Evolutionary conservation across 2,329 filamentous ascomycete genomes (phyloP).

Genomic region (Colletotrichum gloeosporioides): DNA sequence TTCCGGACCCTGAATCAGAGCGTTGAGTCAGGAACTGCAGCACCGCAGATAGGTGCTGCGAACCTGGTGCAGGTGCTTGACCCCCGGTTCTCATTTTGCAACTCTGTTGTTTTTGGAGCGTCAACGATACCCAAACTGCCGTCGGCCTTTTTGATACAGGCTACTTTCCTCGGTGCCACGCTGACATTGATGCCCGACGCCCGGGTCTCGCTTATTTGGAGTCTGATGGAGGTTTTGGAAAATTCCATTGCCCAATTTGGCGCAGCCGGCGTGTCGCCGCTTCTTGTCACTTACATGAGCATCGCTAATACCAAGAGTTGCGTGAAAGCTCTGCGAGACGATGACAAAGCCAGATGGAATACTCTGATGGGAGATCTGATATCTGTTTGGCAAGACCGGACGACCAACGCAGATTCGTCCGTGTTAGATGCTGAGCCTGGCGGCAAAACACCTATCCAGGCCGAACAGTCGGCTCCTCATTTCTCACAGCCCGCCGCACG

Average conservation of each 20-base stretch:
- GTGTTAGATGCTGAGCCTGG: slow-evolving; percentile 25
- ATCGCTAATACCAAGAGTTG: slow-evolving; percentile 38
- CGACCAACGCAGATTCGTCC: neutral
- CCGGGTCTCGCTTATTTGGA: slow-evolving; percentile 40
- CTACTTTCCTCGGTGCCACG: slow-evolving; percentile 41
- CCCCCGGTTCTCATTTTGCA: slow-evolving; percentile 41
- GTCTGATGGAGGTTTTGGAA: slow-evolving; percentile 40
- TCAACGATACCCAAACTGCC: slow-evolving; percentile 36
- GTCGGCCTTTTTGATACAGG: slow-evolving; percentile 41
- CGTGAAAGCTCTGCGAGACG: slow-evolving; percentile 34
- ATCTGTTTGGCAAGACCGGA: slow-evolving; percentile 28
- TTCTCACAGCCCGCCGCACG: neutral
- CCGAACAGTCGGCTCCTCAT: neutral
- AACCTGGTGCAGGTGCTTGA: slow-evolving; percentile 38
- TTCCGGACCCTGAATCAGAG: slow-evolving; percentile 36
- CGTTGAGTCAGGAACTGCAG: slow-evolving; percentile 25
- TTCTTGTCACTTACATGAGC: slow-evolving; percentile 38
- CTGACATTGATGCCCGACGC: slow-evolving; percentile 35
- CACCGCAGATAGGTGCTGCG: slow-evolving; percentile 24
- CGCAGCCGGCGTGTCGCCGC: slow-evolving; percentile 35
- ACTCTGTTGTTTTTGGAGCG: slow-evolving; percentile 39
- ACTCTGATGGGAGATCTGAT: slow-evolving; percentile 30
- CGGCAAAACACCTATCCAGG: slow-evolving; percentile 14
- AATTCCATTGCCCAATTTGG: slow-evolving; percentile 33
- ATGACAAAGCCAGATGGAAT: slow-evolving; percentile 38